Base-by-base conservation (phyloP, 2,329 filamentous ascomycete species). In the Trichoderma sp. region DNA sequence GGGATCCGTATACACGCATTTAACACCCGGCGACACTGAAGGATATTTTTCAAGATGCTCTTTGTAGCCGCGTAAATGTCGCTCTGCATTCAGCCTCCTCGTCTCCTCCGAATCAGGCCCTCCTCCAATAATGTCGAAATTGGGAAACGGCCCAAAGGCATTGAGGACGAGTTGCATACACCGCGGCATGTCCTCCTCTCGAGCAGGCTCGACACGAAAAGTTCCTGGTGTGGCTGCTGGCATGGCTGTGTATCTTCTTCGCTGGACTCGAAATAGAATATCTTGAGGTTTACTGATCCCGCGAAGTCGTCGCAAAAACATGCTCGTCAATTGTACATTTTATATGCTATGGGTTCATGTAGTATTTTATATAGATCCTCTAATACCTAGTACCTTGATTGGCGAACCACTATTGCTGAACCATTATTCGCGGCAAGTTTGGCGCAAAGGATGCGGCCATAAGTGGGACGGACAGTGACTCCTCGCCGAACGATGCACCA, bases 141-240 rank as follows among this genome's bases (percentile, higher is more conserved):
- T 61, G 0, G 72, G 72, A 6, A 73, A 57, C 9, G 57, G 55
- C 13, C 20, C 47, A 62, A 66, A 73, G 6, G 65, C 57, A 12
- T 34, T 15, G 23, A 72, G 66, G 15, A 69, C 7, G n/a, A 73
- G 58, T n/a, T 73, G 58, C 64, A 72, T 72, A 39, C 72, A 73
- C 17, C 70, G 64, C 13, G 70, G 70, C 65, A 72, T 62, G 66
- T 73, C 72, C n/a, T 73, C 65, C 73, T 73, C 71, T 3, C 15
- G 34, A 34, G 61, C 68, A 15, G 39, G 30, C 34, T 73, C 68
- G 57, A 73, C 43, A 26, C 71, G 71, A 3, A 72, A 53, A 11
- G 20, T 20, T 5, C 15, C 36, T 17, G 39, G n/a, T 2, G 39
- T 28, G 28, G 57, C 34, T 5, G 39, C 50, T 6, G 39, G n/a